A percentile compares a stretch with the other conserved stretches of the same genome.
These are phyloP conservation scores for Pleurotus cornucopiae DNA, from an alignment of 768 basidiomycete species.

Conservation along the genomic window DNA sequence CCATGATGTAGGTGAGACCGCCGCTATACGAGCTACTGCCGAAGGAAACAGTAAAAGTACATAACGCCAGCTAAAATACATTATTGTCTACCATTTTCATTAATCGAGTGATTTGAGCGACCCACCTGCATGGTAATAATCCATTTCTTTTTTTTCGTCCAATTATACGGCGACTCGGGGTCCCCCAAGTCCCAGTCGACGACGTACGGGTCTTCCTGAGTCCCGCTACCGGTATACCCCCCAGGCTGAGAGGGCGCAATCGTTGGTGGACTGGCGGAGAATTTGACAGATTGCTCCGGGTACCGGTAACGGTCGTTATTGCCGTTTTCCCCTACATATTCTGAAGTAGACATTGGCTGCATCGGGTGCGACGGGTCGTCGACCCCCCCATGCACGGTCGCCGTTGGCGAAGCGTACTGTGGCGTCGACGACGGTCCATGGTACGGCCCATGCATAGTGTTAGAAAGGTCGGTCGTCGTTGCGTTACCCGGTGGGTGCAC, in stretches of 20 bases:
- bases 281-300: slow-evolving; percentile 10
- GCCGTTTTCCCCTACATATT: slow-evolving; percentile 1
- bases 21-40: slow-evolving; percentile 55
- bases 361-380: slow-evolving; percentile 5
- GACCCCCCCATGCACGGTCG: slow-evolving; percentile 3
- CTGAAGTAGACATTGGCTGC: slow-evolving; percentile 4
- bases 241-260: slow-evolving; percentile 10
- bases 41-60: slow-evolving; percentile 57
- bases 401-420: neutral
- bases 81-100: neutral
- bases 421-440: neutral
- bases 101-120: neutral
- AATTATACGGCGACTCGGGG: slow-evolving; percentile 54
- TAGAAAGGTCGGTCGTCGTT: neutral
- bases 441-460: neutral
- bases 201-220: slow-evolving; percentile 43
- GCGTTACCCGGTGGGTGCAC: too few species aligned
- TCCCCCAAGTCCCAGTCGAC: slow-evolving; percentile 52
- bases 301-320: slow-evolving; percentile 6
- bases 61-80: slow-evolving; percentile 36
- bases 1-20: slow-evolving; percentile 39
- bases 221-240: slow-evolving; percentile 42
- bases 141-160: slow-evolving; percentile 45
- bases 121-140: slow-evolving; percentile 48
- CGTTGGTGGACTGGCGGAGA: slow-evolving; percentile 3